Conservation (phyloP, 805 yeast species). For the Cyberlindnera saturnus region DNA sequence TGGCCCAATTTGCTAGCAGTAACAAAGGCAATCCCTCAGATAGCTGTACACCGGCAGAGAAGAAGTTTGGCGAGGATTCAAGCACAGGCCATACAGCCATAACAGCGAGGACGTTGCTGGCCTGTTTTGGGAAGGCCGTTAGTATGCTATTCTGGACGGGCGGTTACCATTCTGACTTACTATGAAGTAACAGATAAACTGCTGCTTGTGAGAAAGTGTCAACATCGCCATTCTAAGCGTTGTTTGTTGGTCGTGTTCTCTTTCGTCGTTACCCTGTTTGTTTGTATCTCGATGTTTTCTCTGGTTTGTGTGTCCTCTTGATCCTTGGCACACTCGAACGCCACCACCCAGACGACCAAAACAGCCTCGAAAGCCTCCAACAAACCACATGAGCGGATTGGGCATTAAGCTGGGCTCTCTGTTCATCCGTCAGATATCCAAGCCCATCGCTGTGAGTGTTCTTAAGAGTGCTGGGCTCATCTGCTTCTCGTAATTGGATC, state of each 20-base stretch:
- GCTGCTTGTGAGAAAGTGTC: not conserved
- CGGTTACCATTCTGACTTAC: slow-evolving; percentile 5
- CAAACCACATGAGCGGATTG: slow-evolving; percentile 56
- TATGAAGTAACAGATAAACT: slow-evolving; percentile 3
- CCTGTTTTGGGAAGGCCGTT: slow-evolving; percentile 11
- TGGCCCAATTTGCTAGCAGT: slow-evolving; percentile 37
- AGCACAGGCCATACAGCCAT: slow-evolving; percentile 33
- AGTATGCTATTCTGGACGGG: slow-evolving; percentile 1
- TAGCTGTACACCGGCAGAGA: slow-evolving; percentile 40
- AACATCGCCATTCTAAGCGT: not conserved
- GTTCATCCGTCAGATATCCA: slow-evolving; percentile 67
- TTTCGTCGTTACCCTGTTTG: too few relatives aligned
- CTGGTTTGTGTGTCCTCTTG: too few relatives aligned
- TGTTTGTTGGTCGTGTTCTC: too few relatives aligned
- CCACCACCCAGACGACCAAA: too few relatives aligned
- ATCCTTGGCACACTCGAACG: too few relatives aligned
- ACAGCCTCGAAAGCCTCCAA: not conserved
- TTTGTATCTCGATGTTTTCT: too few relatives aligned
- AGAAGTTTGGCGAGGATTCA: slow-evolving; percentile 36
- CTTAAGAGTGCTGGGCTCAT: too few relatives aligned
- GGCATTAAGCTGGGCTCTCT: slow-evolving; percentile 71
- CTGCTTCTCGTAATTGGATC: too few relatives aligned
- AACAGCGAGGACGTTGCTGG: slow-evolving; percentile 31
- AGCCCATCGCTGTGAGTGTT: slow-evolving; percentile 53
- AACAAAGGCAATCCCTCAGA: slow-evolving; percentile 43